Base-by-base conservation (phyloP, 768 basidiomycete species). In the Stropharia rugosoannulata region DNA sequence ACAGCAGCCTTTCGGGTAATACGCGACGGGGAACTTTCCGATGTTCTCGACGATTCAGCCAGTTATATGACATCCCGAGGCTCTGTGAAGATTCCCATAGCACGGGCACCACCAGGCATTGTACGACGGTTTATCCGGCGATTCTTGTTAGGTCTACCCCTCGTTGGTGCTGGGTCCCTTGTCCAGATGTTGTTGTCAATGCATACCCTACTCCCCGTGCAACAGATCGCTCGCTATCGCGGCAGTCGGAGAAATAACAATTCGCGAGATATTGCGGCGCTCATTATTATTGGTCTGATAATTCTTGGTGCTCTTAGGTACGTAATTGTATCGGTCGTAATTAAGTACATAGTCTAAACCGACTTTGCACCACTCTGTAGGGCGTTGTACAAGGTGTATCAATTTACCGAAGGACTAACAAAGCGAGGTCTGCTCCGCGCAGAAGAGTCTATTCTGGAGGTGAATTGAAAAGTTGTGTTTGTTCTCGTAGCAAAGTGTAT, bases 371-470 rank as follows among this genome's bases (percentile, higher is more conserved):
- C 44, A 45, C 51, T 51, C 42, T 38, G 55, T 57, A 93, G 90
- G 62, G 87, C 90, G 10, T 64, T 93, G 29, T 81, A 79, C 64
- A 80, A 87, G 59, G 86, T 92, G 2, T 93, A 90, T 66, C 70
- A 74, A 52, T 64, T 86, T 32, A 91, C 88, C 1, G 78, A 87
- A 64, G 73, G 65, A 36, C 63, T 80, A 32, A 80, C 86, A 1
- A 83, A 86, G 63, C 77, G 82, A 19, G 51, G 87, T 18, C 74
- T 93, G 35, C 73, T 83, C 8, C 82, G 86, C 32, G 90, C 90
- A 4, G 90, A 93, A 65, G 86, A 90, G 67, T 86, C 84, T 2
- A 92, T 93, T 56, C 73, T 93, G 36, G 90, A 93, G 69, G 90
- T 92, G 50, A 78, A 77, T 59, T 82, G 8, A 37, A 48, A 19